Evolutionary conservation across 768 basidiomycete genomes (phyloP), one percentile per base, ranked within the genome.

Genomic region (Tylopilus vinaceipallidus): DNA sequence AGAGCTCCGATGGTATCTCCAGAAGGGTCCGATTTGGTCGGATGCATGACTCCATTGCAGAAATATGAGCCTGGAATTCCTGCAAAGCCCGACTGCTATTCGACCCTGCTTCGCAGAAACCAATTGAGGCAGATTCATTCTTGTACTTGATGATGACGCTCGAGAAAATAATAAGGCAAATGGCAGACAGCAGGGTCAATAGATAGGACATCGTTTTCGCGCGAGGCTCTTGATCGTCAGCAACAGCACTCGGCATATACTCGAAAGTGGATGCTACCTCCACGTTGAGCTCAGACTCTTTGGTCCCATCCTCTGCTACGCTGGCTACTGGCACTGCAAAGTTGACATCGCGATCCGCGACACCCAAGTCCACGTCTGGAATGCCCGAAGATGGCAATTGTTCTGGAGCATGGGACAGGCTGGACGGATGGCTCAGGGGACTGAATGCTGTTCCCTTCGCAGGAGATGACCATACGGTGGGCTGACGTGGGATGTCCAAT

Each of bases 31-130:
- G 68, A 59, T 84, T 80, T 50, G 81, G 75, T 54, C 68, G 70
- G 55, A 82, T 76, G 65, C 88, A 89, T 38, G 72, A 69, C 41
- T 79, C 75, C 13, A 78, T 68, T 30, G 77, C 76, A n/a, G 69
- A 60, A 46, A 78, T 68, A 36, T 69, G 69, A 6, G 68, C 70
- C 37, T 76, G 73, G 17, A 83, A 57, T 13, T 65, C 69, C 49
- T 80, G 79, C 42, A 91, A 67, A 3, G 72, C 70, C 20, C 57
- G 65, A 64, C 86, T 93, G 24, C 82, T 85, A 55, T 74, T 71
- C 48, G 66, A 79, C 17, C 80, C 84, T 30, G 78, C 67, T 54
- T 88, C 82, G 61, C 91, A 93, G 67, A 81, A 93, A 5, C 91
- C 91, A 56, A 93, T 82, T 11, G 74, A 65, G 3, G 83, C 72